Evolutionary conservation across 768 basidiomycete genomes (phyloP).

Genomic region (Aureoboletus auriporus): DNA sequence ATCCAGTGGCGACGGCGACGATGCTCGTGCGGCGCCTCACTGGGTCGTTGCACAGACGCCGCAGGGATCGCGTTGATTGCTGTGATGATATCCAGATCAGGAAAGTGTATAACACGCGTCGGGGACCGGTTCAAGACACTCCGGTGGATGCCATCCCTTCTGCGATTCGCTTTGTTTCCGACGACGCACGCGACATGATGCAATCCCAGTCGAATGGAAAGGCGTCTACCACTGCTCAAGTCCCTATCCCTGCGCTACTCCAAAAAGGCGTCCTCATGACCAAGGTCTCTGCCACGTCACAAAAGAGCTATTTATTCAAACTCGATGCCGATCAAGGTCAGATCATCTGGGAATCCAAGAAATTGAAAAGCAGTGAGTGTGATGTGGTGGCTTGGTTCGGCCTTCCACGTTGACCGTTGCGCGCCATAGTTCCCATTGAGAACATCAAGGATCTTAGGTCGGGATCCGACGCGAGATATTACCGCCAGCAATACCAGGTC

Average conservation of each 20-base stretch:
- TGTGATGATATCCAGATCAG: conserved; percentile 19
- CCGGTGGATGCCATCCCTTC: no score
- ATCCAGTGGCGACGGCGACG: conserved; percentile 31
- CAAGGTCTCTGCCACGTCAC: conserved; percentile 77
- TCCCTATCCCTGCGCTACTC: conserved; percentile 53
- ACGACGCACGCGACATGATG: background rate
- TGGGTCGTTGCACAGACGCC: background rate
- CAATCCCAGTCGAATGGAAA: background rate
- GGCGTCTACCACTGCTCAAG: conserved; percentile 28
- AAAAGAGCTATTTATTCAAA: conserved; percentile 65
- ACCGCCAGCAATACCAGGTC: conserved; percentile 66
- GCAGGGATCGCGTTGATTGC: background rate
- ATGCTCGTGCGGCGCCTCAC: conserved; percentile 30
- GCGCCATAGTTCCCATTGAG: conserved; percentile 69
- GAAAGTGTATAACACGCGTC: conserved; percentile 7
- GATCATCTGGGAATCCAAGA: conserved; percentile 75
- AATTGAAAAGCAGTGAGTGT: conserved; percentile 57
- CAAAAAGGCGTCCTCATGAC: conserved; percentile 70
- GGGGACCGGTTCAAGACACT: no score
- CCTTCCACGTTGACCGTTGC: background rate
- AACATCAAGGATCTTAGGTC: conserved; percentile 83
- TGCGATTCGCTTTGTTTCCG: no score
- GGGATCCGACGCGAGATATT: conserved; percentile 64
- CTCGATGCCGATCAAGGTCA: conserved; percentile 80
- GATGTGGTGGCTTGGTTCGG: background rate